A percentile compares a stretch with the other conserved stretches of the same genome.
Evolutionary conservation across 208 protist species (phyloP).

Genomic region (Crithidia acanthocephali): DNA sequence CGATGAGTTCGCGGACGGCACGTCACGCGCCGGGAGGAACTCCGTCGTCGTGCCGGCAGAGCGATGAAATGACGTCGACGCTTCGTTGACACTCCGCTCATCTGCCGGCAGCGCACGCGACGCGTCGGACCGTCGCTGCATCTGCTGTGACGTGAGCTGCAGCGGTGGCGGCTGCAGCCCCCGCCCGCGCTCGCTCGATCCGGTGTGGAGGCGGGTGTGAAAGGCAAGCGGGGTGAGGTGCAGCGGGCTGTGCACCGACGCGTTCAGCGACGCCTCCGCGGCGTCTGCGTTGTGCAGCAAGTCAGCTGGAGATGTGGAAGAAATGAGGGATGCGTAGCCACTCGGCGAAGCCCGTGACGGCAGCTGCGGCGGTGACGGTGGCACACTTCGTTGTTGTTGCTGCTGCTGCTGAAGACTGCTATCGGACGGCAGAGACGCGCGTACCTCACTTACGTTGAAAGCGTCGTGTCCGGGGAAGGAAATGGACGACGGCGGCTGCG

Average conservation of each 20-base stretch:
- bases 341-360: neutral
- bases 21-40: neutral
- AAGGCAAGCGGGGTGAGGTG: slow-evolving; percentile 16
- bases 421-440: too few relatives aligned
- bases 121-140: neutral
- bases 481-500: neutral
- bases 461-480: too few relatives aligned
- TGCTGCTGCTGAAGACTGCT: neutral
- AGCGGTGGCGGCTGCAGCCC: slow-evolving; percentile 11
- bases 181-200: neutral
- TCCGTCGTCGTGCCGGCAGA: neutral
- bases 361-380: neutral
- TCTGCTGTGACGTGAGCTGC: slow-evolving; percentile 1
- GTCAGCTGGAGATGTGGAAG: neutral
- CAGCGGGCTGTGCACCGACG: slow-evolving; percentile 20
- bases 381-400: neutral
- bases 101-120: neutral
- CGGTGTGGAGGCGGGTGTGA: neutral
- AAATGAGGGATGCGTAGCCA: neutral
- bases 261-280: neutral
- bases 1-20: neutral
- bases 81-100: neutral
- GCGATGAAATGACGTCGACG: too few relatives aligned
- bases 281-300: neutral
- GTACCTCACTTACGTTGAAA: too few relatives aligned